phyloP scores from a whole-genome alignment of 179 eudicot genomes.

The Vitellaria paradoxa region DNA sequence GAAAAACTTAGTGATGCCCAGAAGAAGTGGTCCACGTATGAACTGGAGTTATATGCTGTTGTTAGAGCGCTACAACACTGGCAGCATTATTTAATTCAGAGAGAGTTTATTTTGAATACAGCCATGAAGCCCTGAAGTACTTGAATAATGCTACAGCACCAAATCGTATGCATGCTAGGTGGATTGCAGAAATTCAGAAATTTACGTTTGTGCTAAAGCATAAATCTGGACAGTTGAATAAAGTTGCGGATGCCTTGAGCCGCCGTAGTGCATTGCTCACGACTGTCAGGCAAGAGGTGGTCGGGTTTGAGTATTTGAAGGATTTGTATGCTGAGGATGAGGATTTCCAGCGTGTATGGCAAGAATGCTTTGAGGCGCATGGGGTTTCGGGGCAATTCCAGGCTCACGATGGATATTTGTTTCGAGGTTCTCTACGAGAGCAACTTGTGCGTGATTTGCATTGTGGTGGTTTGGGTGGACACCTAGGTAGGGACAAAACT shows the following conservation, averaged over 20 bases:
- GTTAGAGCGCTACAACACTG: background rate
- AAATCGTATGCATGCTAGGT: background rate
- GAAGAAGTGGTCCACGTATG: constrained; percentile 15
- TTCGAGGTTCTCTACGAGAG: background rate
- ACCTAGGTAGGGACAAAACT: background rate
- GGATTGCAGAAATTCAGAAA: background rate
- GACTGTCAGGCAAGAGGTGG: background rate
- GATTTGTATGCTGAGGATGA: background rate
- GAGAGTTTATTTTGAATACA: background rate
- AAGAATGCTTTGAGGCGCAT: background rate
- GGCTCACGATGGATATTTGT: background rate
- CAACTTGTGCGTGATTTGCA: background rate
- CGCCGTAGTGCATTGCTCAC: background rate
- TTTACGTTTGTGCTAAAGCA: background rate
- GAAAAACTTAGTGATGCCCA: background rate
- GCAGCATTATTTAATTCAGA: background rate
- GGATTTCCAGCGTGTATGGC: background rate
- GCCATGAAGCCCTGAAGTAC: background rate
- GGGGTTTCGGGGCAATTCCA: background rate
- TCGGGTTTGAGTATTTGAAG: background rate
- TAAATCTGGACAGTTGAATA: background rate
- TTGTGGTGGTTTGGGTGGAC: background rate
- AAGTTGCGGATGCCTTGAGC: background rate
- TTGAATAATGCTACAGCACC: background rate
- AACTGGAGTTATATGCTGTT: background rate